Evolutionary conservation across 768 basidiomycete genomes (phyloP).

Genomic region (Lentinula lateritia): DNA sequence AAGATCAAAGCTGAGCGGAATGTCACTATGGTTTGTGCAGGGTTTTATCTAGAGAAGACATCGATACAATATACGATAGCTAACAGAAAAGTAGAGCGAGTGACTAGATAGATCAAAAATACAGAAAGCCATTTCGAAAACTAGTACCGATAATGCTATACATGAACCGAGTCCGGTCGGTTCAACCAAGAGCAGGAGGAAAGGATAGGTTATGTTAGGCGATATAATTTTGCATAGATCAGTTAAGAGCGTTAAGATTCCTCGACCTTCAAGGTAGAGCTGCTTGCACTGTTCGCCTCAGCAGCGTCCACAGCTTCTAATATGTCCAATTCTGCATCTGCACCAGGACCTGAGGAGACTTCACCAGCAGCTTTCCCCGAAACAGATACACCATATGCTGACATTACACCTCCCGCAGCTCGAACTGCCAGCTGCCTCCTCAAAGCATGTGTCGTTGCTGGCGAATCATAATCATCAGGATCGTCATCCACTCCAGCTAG

Average conservation of each 20-base stretch:
- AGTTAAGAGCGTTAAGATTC: not conserved
- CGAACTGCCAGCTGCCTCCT: not conserved
- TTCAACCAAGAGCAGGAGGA: not conserved
- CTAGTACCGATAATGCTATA: not conserved
- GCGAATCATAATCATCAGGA: conserved; percentile 2
- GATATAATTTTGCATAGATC: not conserved
- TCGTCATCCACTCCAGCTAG: conserved; percentile 12
- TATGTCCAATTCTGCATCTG: conserved; percentile 3
- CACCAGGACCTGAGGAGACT: not conserved
- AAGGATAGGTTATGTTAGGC: not conserved
- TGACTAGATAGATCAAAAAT: not conserved
- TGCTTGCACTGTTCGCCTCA: conserved; percentile 3
- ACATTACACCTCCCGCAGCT: not conserved
- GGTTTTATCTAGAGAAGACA: too few species aligned
- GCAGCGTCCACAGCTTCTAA: conserved; percentile 7
- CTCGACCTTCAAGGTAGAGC: not conserved
- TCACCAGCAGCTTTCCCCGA: not conserved
- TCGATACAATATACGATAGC: not conserved
- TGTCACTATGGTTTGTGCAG: too few species aligned
- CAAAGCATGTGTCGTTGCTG: conserved; percentile 3
- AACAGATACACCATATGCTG: not conserved
- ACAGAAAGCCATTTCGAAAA: not conserved
- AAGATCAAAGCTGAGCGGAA: too few species aligned
- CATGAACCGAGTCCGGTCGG: not conserved
- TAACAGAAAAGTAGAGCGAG: not conserved